Evolutionary conservation across 2,329 filamentous ascomycete species (phyloP).

Genomic region (Pyrenochaeta sp.): DNA sequence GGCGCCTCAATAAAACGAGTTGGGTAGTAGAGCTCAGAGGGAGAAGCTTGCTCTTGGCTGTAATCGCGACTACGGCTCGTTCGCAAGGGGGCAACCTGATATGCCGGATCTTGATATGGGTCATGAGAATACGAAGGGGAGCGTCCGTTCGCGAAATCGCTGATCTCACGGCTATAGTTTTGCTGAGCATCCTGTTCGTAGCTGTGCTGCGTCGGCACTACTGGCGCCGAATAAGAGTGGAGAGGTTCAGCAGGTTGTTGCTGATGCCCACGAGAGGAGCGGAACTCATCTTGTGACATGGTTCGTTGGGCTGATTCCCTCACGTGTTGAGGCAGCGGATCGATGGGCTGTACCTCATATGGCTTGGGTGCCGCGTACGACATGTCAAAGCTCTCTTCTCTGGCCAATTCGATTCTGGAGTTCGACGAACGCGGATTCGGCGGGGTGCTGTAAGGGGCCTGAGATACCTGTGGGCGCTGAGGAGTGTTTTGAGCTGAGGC

Average conservation of each 20-base stretch:
- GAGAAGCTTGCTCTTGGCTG: slow-evolving; percentile 31
- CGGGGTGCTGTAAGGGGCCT: slow-evolving; percentile 31
- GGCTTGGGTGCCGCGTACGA: slow-evolving; percentile 48
- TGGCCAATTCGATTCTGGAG: slow-evolving; percentile 25
- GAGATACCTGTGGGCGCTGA: slow-evolving; percentile 31
- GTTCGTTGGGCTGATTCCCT: slow-evolving; percentile 25
- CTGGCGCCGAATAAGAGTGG: slow-evolving; percentile 57
- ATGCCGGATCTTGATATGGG: slow-evolving; percentile 39
- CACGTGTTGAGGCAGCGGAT: slow-evolving; percentile 35
- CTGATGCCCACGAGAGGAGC: slow-evolving; percentile 31
- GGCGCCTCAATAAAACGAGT: slow-evolving; percentile 41
- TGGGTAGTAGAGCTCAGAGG: slow-evolving; percentile 43
- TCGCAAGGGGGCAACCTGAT: slow-evolving; percentile 47
- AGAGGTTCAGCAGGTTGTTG: slow-evolving; percentile 42
- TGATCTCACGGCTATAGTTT: slow-evolving; percentile 24
- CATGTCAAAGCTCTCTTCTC: slow-evolving; percentile 43
- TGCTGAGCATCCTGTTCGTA: slow-evolving; percentile 32
- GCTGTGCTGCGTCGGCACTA: slow-evolving; percentile 46
- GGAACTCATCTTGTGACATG: slow-evolving; percentile 41
- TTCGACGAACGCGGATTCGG: slow-evolving; percentile 35
- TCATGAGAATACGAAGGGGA: slow-evolving; percentile 26
- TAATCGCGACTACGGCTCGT: slow-evolving; percentile 37
- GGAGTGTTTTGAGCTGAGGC: slow-evolving; percentile 34
- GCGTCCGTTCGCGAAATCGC: slow-evolving; percentile 15
- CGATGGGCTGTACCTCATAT: slow-evolving; percentile 45